phyloP scores from a whole-genome alignment of 768 basidiomycete genomes.

The Tulasnella sp. region DNA sequence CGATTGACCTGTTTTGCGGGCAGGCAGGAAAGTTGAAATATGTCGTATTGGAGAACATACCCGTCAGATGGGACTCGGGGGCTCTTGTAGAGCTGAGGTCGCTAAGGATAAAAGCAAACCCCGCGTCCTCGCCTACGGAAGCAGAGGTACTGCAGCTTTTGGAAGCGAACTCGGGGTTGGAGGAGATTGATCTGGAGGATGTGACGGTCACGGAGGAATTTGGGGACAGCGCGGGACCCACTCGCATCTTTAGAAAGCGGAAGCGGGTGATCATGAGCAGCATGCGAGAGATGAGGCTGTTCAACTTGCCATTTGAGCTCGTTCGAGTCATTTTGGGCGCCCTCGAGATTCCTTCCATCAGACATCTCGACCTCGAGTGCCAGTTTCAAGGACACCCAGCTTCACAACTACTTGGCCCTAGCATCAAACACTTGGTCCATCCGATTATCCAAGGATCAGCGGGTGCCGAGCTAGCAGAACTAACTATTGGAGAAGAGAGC shows the following conservation, averaged over 20 bases:
- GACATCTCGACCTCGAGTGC: neutral
- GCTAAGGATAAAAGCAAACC: neutral
- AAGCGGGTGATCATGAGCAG: neutral
- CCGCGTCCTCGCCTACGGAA: neutral
- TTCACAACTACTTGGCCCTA: neutral
- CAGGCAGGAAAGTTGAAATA: neutral
- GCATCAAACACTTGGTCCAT: neutral
- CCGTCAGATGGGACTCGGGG: neutral
- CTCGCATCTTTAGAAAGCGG: neutral
- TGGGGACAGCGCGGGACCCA: neutral
- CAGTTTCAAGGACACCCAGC: neutral
- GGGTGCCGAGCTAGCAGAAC: neutral
- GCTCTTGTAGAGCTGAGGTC: neutral
- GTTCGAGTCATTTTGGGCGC: neutral
- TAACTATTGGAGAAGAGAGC: neutral
- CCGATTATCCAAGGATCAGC: neutral
- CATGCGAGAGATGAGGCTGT: neutral
- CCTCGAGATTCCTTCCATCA: neutral
- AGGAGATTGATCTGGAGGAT: neutral
- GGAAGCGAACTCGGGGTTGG: neutral
- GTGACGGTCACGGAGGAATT: neutral
- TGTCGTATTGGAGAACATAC: neutral
- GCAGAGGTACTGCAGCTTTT: neutral
- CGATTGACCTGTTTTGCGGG: neutral
- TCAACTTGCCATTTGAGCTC: neutral